phyloP scores from a whole-genome alignment of 805 yeast species.

The Cyberlindnera misumaiensis region DNA sequence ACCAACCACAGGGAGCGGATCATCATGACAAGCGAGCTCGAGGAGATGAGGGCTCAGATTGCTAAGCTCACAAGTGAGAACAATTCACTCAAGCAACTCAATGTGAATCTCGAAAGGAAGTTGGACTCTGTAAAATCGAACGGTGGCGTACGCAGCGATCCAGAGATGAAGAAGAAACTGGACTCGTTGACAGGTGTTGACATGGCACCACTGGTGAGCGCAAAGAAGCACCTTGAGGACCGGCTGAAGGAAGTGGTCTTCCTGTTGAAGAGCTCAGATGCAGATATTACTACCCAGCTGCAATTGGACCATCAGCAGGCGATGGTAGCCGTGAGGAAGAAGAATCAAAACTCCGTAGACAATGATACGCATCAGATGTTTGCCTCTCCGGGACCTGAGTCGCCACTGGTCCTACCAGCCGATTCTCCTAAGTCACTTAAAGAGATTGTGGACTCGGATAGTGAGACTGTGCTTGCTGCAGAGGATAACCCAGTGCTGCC shows the following conservation, averaged over 20 bases:
- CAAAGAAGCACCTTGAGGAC: slow-evolving; percentile 22
- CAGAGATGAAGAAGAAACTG: background rate
- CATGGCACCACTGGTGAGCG: slow-evolving; percentile 15
- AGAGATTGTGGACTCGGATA: slow-evolving; percentile 5
- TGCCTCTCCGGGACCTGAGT: slow-evolving; percentile 9
- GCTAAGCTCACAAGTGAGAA: slow-evolving; percentile 50
- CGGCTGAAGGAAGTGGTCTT: slow-evolving; percentile 24
- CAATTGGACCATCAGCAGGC: slow-evolving; percentile 10
- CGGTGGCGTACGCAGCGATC: background rate
- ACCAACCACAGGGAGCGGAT: slow-evolving; percentile 53
- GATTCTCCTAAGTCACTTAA: background rate
- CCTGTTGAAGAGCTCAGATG: slow-evolving; percentile 18
- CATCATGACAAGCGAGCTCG: slow-evolving; percentile 53
- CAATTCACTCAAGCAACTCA: slow-evolving; percentile 24
- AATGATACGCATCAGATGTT: background rate
- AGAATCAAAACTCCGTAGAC: background rate
- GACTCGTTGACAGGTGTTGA: slow-evolving; percentile 2
- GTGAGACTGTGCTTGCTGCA: slow-evolving; percentile 7
- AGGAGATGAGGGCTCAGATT: slow-evolving; percentile 50
- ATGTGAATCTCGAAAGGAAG: slow-evolving; percentile 4
- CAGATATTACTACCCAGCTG: slow-evolving; percentile 4
- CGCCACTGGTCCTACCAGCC: slow-evolving; percentile 1
- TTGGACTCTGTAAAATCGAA: background rate
- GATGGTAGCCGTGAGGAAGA: slow-evolving; percentile 1
- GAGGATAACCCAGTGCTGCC: background rate